A percentile compares a stretch with the other conserved stretches of the same genome.
These are phyloP conservation scores for Magnaporthiopsis incrustans DNA, from an alignment of 2,329 filamentous ascomycete genomes.

Conservation along the genomic window DNA sequence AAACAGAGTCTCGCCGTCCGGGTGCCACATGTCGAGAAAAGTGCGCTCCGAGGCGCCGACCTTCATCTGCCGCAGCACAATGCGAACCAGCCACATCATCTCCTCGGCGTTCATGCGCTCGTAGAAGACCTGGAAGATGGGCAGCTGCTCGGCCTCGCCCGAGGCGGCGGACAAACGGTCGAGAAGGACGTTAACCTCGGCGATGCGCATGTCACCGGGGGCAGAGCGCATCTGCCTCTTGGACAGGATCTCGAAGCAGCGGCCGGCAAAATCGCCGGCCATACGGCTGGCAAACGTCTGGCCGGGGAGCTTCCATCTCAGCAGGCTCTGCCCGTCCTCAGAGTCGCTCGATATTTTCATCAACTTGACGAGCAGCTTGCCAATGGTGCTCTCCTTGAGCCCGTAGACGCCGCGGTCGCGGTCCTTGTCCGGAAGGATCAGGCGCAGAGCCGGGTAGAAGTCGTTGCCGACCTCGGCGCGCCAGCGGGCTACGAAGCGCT, in stretches of 20 bases:
- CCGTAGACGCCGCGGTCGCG: slow-evolving; percentile 88
- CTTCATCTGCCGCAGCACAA: slow-evolving; percentile 74
- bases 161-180: slow-evolving; percentile 68
- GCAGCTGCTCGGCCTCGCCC: slow-evolving; percentile 76
- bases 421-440: slow-evolving; percentile 91
- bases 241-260: slow-evolving; percentile 79
- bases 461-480: slow-evolving; percentile 81
- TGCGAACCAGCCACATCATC: slow-evolving; percentile 88
- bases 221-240: slow-evolving; percentile 71
- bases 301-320: slow-evolving; percentile 89
- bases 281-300: slow-evolving; percentile 53
- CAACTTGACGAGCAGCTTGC: slow-evolving; percentile 81
- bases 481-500: slow-evolving; percentile 82
- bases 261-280: slow-evolving; percentile 85
- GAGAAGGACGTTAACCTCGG: slow-evolving; percentile 79
- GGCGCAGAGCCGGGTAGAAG: slow-evolving; percentile 83
- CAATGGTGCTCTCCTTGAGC: slow-evolving; percentile 85
- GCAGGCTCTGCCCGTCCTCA: slow-evolving; percentile 74
- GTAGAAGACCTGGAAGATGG: slow-evolving; percentile 79
- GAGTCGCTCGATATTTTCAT: slow-evolving; percentile 88
- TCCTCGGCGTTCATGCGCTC: slow-evolving; percentile 88
- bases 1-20: slow-evolving; percentile 69
- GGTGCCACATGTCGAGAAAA: slow-evolving; percentile 75
- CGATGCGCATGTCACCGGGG: slow-evolving; percentile 74
- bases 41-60: slow-evolving; percentile 80